Evolutionary conservation across 2,329 filamentous ascomycete species (phyloP).

Genomic region (Pyrenophora seminiperda): DNA sequence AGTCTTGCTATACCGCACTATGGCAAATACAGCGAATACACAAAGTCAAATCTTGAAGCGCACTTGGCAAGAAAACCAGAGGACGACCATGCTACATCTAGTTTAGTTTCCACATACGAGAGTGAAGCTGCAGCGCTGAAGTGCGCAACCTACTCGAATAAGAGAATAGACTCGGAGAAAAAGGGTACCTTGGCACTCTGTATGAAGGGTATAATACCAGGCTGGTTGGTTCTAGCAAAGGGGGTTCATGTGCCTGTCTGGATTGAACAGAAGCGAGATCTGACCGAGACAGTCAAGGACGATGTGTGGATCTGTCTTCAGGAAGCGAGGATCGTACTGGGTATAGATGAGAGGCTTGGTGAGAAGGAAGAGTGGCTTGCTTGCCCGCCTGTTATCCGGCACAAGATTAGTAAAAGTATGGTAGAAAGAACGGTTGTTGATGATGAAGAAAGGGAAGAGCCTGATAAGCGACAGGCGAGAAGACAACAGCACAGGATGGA

Average conservation of each 20-base stretch:
- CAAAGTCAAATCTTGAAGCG: neutral
- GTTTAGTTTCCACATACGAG: neutral
- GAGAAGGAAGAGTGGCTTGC: conserved; percentile 18
- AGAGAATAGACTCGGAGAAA: neutral
- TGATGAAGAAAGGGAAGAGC: neutral
- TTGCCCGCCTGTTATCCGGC: neutral
- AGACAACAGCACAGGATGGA: neutral
- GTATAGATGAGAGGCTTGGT: neutral
- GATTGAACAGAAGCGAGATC: neutral
- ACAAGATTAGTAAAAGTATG: neutral
- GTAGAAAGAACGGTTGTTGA: neutral
- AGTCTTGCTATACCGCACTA: neutral
- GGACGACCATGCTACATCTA: neutral
- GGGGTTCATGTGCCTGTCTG: neutral
- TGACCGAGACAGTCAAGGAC: no score
- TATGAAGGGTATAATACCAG: neutral
- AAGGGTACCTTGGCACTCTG: neutral
- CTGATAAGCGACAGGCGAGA: neutral
- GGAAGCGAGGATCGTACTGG: conserved; percentile 8
- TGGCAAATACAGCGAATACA: neutral
- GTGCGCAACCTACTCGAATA: neutral
- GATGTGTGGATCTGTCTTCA: conserved; percentile 14
- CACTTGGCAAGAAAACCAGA: neutral
- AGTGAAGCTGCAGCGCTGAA: neutral
- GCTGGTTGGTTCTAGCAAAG: neutral